Conservation (phyloP, 176 grass and related monocot species). For the Alopecurus myosuroides region DNA sequence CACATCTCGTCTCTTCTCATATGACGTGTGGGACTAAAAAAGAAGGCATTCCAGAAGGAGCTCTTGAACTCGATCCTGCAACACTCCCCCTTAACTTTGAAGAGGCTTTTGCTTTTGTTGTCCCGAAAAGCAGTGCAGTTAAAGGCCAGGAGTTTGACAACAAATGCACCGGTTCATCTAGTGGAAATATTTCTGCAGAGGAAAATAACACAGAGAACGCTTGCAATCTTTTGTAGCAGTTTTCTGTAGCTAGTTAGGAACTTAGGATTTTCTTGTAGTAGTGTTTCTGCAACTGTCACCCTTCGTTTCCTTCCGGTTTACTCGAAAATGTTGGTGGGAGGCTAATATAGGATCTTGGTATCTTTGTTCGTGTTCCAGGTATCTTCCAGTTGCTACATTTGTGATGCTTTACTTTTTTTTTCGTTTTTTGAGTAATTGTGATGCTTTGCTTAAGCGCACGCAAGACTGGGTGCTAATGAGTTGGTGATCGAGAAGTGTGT, state of each 20-base stretch:
- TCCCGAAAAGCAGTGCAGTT: constrained; percentile 33
- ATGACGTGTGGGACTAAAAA: constrained; percentile 47
- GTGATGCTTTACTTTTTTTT: no score
- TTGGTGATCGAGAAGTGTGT: no score
- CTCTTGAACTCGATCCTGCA: constrained; percentile 83
- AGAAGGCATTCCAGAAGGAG: constrained; percentile 49
- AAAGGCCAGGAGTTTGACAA: constrained; percentile 16
- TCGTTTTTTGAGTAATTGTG: no score
- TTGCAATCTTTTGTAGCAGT: constrained; percentile 20
- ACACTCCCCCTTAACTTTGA: constrained; percentile 56
- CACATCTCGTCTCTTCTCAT: constrained; percentile 58
- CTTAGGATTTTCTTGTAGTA: constrained; percentile 26
- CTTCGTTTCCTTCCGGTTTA: no score
- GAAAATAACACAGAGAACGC: constrained; percentile 22
- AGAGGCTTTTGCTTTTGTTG: constrained; percentile 53
- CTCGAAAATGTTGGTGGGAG: neutral
- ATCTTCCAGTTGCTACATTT: no score
- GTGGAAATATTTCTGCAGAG: neutral
- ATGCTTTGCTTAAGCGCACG: no score
- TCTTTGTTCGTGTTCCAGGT: neutral
- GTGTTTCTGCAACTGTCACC: constrained; percentile 13
- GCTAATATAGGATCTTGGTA: neutral
- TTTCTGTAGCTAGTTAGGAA: constrained; percentile 14
- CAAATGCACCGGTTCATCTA: constrained; percentile 19
- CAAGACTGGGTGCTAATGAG: no score